Base-by-base conservation (phyloP, 805 yeast species). In the Saccharomycopsis guyanensis region DNA sequence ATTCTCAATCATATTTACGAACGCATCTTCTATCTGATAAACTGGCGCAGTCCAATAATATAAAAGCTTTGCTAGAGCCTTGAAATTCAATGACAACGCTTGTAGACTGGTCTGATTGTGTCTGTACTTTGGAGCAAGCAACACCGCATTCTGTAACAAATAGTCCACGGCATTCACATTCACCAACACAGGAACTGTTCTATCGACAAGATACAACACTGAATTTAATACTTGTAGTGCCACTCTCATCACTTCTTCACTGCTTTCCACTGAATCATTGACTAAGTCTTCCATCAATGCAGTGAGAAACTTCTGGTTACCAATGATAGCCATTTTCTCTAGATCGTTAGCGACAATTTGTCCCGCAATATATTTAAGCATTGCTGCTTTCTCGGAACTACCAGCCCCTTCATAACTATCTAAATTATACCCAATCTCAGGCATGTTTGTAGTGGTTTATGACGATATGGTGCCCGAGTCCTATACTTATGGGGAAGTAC, bases 81-180 rank as follows among this genome's bases (percentile, higher is more conserved):
- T 46, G 22, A 46, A 46, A 18, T 46, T 46, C 38, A 38, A 37
- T n/a, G 46, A 42, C 19, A 46, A 38, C 12, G 23, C 32, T 22
- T 42, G 41, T 36, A 40, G 37, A 2, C 27, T 37, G 22, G 2
- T 12, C 29, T 22, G 10, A 13, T 16, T 31, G n/a, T n/a, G n/a
- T 4, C 23, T 18, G n/a, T 18, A 6, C 6, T 20, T 5, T 5
- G 40, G 4, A 6, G 12, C 15, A 37, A 19, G 19, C 7, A 18
- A 6, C 8, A 13, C 23, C 5, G 23, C 15, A 18, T 37, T 18
- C 5, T 12, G 15, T 6, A 37, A 18, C 19, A 33, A 15, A 33
- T 10, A 10, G 10, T 33, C 20, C 15, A 3, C 13, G 32, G 39
- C 13, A 6, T n/a, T 24, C 18, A n/a, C 15, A 16, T 37, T 4